phyloP scores from a whole-genome alignment of 1,139 yeast genomes.

The Torulaspora globosa region DNA sequence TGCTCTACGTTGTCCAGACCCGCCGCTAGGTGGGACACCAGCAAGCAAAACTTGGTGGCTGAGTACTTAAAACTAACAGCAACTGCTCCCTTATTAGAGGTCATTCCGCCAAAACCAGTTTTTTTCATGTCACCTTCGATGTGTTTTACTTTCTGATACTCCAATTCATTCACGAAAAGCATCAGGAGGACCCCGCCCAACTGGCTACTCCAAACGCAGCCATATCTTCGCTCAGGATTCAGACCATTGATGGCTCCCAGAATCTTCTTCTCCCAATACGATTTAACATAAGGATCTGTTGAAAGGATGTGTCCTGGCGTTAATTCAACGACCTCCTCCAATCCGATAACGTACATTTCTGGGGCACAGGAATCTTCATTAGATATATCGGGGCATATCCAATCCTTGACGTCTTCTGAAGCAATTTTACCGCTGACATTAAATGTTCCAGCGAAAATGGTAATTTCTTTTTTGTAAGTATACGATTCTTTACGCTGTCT shows the following conservation, averaged over 20 bases:
- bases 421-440: slow-evolving; percentile 62
- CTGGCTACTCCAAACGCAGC: slow-evolving; percentile 78
- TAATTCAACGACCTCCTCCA: slow-evolving; percentile 89
- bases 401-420: slow-evolving; percentile 49
- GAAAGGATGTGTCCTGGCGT: slow-evolving; percentile 86
- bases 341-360: slow-evolving; percentile 76
- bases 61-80: slow-evolving; percentile 78
- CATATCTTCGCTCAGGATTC: slow-evolving; percentile 48
- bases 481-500: slow-evolving; percentile 47
- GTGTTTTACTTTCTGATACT: slow-evolving; percentile 60
- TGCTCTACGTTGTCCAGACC: slow-evolving; percentile 82
- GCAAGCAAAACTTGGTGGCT: slow-evolving; percentile 70
- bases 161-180: slow-evolving; percentile 62
- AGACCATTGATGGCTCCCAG: slow-evolving; percentile 50
- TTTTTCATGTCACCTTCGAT: slow-evolving; percentile 78
- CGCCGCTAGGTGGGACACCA: slow-evolving; percentile 95
- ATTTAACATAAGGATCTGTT: slow-evolving; percentile 66
- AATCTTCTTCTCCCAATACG: slow-evolving; percentile 76
- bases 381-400: slow-evolving; percentile 51
- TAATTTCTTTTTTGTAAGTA: slow-evolving; percentile 49
- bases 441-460: slow-evolving; percentile 61
- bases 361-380: slow-evolving; percentile 36
- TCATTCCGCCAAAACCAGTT: slow-evolving; percentile 88
- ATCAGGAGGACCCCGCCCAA: slow-evolving; percentile 86
- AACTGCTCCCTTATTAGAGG: slow-evolving; percentile 90